Percentiles rank a stretch among this genome's conserved stretches.
These are phyloP conservation scores for Chlorella sp. DNA, from an alignment of 139 green algal genomes.

Conservation along the genomic window DNA sequence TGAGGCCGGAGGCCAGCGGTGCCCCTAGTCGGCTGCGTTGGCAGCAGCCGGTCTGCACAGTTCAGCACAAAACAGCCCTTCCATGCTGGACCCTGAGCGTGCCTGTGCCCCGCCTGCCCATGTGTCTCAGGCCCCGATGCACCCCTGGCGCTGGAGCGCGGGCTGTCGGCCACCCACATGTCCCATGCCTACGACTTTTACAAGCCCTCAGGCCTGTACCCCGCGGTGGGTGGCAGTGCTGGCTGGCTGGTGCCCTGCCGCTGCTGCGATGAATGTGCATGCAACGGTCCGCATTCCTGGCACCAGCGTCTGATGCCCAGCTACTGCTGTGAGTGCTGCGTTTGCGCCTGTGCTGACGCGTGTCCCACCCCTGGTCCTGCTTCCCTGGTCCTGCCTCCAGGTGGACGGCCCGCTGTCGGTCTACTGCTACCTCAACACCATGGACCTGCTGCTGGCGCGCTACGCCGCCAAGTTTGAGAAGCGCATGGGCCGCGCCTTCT, in stretches of 20 bases:
- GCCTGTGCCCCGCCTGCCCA: neutral
- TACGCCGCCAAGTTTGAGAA: constrained; percentile 35
- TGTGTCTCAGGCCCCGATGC: constrained; percentile 65
- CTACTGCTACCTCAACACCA: constrained; percentile 65
- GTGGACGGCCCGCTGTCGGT: constrained; percentile 71
- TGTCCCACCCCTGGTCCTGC: too few relatives aligned
- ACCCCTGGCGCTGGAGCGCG: constrained; percentile 77
- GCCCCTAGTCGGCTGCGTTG: too few relatives aligned
- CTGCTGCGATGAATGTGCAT: too few relatives aligned
- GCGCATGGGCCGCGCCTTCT: constrained; percentile 22
- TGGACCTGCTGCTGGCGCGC: constrained; percentile 62
- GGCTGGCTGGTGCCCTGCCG: neutral
- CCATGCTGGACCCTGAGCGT: too few relatives aligned
- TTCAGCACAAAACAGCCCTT: too few relatives aligned
- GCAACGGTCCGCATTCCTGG: too few relatives aligned
- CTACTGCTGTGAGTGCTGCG: too few relatives aligned
- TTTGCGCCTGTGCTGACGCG: too few relatives aligned
- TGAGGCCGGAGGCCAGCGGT: too few relatives aligned
- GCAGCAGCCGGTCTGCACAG: too few relatives aligned
- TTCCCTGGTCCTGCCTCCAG: constrained; percentile 30
- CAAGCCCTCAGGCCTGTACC: constrained; percentile 83
- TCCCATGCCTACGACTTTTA: constrained; percentile 86
- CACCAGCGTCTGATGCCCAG: too few relatives aligned
- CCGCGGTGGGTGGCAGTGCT: constrained; percentile 43
- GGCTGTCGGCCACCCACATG: constrained; percentile 63